Evolutionary conservation across 164 flowering plant genomes (phyloP).

Genomic region (Echeveria elegans): DNA sequence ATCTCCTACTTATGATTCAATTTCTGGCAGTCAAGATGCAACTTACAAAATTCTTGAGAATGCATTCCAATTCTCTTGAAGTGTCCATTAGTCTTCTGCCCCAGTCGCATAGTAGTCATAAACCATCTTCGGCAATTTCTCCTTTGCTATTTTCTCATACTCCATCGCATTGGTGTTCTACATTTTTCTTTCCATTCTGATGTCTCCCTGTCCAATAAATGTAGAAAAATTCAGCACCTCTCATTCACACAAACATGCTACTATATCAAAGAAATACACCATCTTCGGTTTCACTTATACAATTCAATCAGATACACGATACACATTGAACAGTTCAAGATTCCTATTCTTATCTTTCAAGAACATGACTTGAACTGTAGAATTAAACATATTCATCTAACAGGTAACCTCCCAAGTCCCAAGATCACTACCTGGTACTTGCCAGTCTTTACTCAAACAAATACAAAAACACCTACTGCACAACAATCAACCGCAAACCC

Average conservation of each 20-base stretch:
- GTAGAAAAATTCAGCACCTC: neutral
- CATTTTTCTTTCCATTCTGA: slow-evolving; percentile 36
- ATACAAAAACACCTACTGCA: neutral
- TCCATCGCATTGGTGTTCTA: slow-evolving; percentile 77
- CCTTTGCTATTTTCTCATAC: slow-evolving; percentile 76
- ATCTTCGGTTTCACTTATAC: neutral
- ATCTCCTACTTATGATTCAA: neutral
- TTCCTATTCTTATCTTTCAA: no score
- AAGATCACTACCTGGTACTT: no score
- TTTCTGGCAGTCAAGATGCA: neutral
- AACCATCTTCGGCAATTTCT: slow-evolving; percentile 83
- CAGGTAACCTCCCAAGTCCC: no score
- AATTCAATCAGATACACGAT: no score
- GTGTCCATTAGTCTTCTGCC: slow-evolving; percentile 97
- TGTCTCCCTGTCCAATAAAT: neutral
- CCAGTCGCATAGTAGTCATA: slow-evolving; percentile 94
- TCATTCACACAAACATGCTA: neutral
- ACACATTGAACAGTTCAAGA: no score
- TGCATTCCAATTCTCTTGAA: slow-evolving; percentile 64
- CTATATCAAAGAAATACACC: neutral
- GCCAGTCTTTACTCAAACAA: neutral
- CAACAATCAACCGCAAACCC: no score
- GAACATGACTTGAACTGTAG: neutral
- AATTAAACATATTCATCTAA: neutral
- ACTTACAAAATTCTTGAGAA: slow-evolving; percentile 84